phyloP scores from a whole-genome alignment of 1,284 basidiomycete genomes.

The Spongispora temasekensis region DNA sequence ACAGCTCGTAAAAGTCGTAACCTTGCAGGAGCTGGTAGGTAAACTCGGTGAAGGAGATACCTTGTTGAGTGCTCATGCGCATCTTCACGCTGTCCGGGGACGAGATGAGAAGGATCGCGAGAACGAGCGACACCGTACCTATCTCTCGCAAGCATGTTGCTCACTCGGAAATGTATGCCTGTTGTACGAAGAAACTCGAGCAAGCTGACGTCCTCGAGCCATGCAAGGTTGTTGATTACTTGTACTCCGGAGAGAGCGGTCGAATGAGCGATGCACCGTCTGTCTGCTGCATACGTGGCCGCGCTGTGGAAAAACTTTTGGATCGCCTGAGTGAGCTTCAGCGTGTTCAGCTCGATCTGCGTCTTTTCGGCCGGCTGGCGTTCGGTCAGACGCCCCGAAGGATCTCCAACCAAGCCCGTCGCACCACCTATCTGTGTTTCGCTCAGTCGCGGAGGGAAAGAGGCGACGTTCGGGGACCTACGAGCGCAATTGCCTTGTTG shows the following conservation, averaged over 20 bases:
- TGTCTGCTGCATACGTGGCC: slow-evolving; percentile 54
- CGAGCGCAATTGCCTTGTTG: slow-evolving; percentile 81
- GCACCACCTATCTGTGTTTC: slow-evolving; percentile 87
- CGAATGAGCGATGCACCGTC: slow-evolving; percentile 24
- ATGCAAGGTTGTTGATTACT: slow-evolving; percentile 84
- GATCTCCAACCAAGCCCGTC: slow-evolving; percentile 96
- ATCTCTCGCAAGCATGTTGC: slow-evolving; percentile 89
- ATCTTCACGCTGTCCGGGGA: slow-evolving; percentile 70
- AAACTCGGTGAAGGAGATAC: slow-evolving; percentile 97
- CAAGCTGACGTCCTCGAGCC: slow-evolving; percentile 75
- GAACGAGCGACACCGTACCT: slow-evolving; percentile 54
- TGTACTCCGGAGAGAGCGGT: slow-evolving; percentile 36
- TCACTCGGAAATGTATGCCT: slow-evolving; percentile 82
- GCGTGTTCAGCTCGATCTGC: slow-evolving; percentile 70
- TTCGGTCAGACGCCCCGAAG: slow-evolving; percentile 87
- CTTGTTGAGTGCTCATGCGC: slow-evolving; percentile 75
- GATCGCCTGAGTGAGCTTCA: slow-evolving; percentile 66
- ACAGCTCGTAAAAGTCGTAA: slow-evolving; percentile 88
- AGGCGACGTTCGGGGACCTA: slow-evolving; percentile 41
- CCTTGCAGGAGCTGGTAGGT: slow-evolving; percentile 97
- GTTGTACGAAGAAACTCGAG: slow-evolving; percentile 86
- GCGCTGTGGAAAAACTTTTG: slow-evolving; percentile 74
- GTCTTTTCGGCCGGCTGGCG: slow-evolving; percentile 67
- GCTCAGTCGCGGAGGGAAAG: slow-evolving; percentile 2
- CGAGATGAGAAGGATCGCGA: slow-evolving; percentile 4